Evolutionary conservation across 192 early-diverging fungal genomes (phyloP).

Genomic region (Glomus cerebriforme): DNA sequence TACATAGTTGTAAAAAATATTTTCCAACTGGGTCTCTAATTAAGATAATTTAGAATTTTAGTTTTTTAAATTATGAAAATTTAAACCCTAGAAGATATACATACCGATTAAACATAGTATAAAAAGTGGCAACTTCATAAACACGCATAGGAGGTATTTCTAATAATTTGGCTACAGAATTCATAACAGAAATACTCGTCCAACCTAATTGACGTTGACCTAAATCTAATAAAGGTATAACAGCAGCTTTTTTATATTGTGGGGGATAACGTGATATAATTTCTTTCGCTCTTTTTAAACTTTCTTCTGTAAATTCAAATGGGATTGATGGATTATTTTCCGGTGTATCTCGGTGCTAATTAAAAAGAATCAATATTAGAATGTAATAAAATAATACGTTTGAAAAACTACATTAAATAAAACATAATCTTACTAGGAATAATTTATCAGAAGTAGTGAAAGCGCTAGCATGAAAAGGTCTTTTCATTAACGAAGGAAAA

Average conservation of each 20-base stretch:
- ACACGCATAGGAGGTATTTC: conserved; percentile 99
- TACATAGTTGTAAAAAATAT: conserved; percentile 98
- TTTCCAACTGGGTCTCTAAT: conserved; percentile 94
- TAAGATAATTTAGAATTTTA: background rate
- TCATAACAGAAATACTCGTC: conserved; percentile 95
- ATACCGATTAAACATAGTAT: conserved; percentile 98
- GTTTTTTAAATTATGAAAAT: background rate
- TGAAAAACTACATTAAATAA: no score
- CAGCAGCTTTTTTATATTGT: conserved; percentile 98
- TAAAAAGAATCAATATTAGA: no score
- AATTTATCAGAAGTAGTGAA: background rate
- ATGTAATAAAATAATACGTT: no score
- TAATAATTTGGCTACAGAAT: conserved; percentile 90
- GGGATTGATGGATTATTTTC: conserved; percentile 81
- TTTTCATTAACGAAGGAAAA: background rate
- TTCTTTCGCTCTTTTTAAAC: conserved; percentile 74
- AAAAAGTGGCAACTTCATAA: conserved; percentile 99
- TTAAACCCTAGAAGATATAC: background rate
- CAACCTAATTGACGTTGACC: conserved; percentile 95
- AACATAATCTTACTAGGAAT: background rate
- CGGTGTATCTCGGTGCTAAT: conserved; percentile 57
- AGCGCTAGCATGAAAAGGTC: background rate
- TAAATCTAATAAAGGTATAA: conserved; percentile 93
- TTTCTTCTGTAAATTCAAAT: conserved; percentile 86
- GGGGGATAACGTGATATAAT: conserved; percentile 94